A percentile compares a stretch with the other conserved stretches of the same genome.
These are phyloP conservation scores for Eucalyptus decipiens DNA, from an alignment of 345 rosid genomes.

Conservation along the genomic window DNA sequence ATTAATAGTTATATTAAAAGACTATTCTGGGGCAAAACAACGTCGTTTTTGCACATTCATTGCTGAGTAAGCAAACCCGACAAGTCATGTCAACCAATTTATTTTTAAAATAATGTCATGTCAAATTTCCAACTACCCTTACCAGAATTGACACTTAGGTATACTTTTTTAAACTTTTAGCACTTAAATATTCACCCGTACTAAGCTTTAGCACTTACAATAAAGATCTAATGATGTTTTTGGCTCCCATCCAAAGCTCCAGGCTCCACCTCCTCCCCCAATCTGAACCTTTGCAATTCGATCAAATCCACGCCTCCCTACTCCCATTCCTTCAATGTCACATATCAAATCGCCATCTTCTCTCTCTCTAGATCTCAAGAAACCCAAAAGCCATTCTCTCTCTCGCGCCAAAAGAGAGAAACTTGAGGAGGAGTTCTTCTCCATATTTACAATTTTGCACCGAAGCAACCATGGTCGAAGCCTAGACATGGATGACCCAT, in stretches of 20 bases:
- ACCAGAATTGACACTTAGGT: too few species aligned
- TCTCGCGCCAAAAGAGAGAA: background rate
- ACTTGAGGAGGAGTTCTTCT: background rate
- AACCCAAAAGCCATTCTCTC: background rate
- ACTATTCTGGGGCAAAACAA: too few species aligned
- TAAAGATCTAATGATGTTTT: background rate
- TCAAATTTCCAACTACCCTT: rapidly evolving
- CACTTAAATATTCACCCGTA: too few species aligned
- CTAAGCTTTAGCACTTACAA: too few species aligned
- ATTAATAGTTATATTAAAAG: too few species aligned
- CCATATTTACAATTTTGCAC: background rate
- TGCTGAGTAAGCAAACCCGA: rapidly evolving
- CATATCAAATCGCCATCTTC: background rate
- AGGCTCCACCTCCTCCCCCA: background rate
- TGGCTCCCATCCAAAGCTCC: constrained; percentile 27
- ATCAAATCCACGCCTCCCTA: constrained; percentile 14
- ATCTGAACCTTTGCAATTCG: constrained; percentile 44
- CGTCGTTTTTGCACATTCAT: too few species aligned
- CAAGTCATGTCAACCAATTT: rapidly evolving
- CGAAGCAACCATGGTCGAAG: constrained; percentile 53
- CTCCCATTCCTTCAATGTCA: background rate
- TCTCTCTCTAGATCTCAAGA: background rate
- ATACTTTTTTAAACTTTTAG: too few species aligned
- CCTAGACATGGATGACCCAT: constrained; percentile 94
- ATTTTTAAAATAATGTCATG: too few species aligned